A percentile compares a stretch with the other conserved stretches of the same genome.
Evolutionary conservation across 2,329 filamentous ascomycete genomes (phyloP).

Genomic region (Domatiomyces globalis): DNA sequence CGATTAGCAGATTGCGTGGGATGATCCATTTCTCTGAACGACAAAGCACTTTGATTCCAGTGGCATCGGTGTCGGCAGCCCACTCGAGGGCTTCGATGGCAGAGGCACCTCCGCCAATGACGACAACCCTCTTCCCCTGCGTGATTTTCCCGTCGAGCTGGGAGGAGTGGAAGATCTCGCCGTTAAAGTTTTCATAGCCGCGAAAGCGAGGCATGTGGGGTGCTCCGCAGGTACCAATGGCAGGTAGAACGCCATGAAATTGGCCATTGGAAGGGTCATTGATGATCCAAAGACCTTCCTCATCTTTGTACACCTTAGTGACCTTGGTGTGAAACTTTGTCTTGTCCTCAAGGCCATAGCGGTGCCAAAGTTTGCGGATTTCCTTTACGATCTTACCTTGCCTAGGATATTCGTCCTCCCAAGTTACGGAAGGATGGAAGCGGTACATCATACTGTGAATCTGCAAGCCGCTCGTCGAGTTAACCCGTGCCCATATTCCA

Average conservation of each 20-base stretch:
- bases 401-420: conserved; percentile 62
- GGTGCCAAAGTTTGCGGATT: conserved; percentile 58
- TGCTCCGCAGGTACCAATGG: conserved; percentile 67
- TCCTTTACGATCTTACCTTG: conserved; percentile 61
- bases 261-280: conserved; percentile 55
- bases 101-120: conserved; percentile 67
- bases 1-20: conserved; percentile 61
- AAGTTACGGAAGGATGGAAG: conserved; percentile 67
- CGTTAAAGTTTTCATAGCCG: conserved; percentile 58
- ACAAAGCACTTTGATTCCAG: conserved; percentile 57
- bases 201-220: conserved; percentile 57
- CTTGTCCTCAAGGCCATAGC: conserved; percentile 54
- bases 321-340: conserved; percentile 61
- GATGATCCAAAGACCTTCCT: conserved; percentile 59
- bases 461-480: conserved; percentile 68
- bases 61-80: conserved; percentile 51
- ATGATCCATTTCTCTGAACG: conserved; percentile 80
- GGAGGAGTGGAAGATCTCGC: conserved; percentile 60
- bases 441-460: conserved; percentile 81
- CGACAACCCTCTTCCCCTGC: conserved; percentile 58
- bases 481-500: conserved; percentile 74
- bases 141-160: conserved; percentile 58
- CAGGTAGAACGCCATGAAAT: conserved; percentile 67
- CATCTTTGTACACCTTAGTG: conserved; percentile 54
- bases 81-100: conserved; percentile 76